Evolutionary conservation across 768 basidiomycete genomes (phyloP).

Genomic region (Termitomyces sp.): DNA sequence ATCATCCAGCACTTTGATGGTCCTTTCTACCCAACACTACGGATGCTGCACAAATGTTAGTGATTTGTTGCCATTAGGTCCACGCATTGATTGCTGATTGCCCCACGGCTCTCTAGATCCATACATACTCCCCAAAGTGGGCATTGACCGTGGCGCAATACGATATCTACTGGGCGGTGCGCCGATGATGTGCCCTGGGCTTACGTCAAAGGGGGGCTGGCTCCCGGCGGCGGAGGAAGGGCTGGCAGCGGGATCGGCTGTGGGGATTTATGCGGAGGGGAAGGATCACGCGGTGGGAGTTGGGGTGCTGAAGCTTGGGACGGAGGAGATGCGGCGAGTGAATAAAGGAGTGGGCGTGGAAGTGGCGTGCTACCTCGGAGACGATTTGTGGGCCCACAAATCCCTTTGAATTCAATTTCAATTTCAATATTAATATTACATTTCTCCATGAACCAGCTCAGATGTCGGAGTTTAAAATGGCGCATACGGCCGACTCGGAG

Average conservation of each 20-base stretch:
- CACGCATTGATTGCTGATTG: background rate
- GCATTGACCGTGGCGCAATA: conserved; percentile 95
- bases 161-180: conserved; percentile 92
- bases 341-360: conserved; percentile 93
- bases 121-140: conserved; percentile 79
- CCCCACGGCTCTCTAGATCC: conserved; percentile 64
- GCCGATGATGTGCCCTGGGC: conserved; percentile 95
- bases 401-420: conserved; percentile 51
- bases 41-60: conserved; percentile 89
- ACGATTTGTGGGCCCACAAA: conserved; percentile 77
- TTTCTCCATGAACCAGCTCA: too few species aligned
- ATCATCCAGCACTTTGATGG: conserved; percentile 98
- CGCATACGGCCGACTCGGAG: background rate
- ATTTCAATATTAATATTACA: too few species aligned
- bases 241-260: conserved; percentile 65
- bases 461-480: too few species aligned
- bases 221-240: conserved; percentile 70
- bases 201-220: conserved; percentile 88
- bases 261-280: conserved; percentile 94
- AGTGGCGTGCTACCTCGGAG: conserved; percentile 78
- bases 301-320: conserved; percentile 74
- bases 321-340: conserved; percentile 84
- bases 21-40: conserved; percentile 83
- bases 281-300: conserved; percentile 89
- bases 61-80: too few species aligned